Evolutionary conservation across 2,329 filamentous ascomycete genomes (phyloP).

Genomic region (Fusarium aywerte): DNA sequence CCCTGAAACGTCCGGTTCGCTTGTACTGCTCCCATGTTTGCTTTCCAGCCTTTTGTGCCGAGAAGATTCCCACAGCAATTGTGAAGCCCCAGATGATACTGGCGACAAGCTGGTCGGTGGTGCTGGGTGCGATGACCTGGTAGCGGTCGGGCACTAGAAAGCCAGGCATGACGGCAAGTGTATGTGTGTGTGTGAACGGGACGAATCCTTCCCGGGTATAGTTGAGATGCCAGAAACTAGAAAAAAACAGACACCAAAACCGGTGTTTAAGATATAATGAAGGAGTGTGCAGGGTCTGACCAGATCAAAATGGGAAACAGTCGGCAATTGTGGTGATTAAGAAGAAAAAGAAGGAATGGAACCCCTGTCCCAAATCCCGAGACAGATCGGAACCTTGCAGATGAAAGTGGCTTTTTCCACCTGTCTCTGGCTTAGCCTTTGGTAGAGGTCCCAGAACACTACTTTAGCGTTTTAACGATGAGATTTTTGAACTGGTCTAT

Average conservation of each 20-base stretch:
- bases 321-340: slow-evolving; percentile 2
- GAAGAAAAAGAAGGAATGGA: neutral
- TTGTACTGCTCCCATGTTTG: slow-evolving; percentile 38
- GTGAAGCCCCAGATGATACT: slow-evolving; percentile 45
- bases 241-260: neutral
- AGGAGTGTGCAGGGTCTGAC: neutral
- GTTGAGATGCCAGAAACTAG: neutral
- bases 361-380: neutral
- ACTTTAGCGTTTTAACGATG: neutral
- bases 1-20: slow-evolving; percentile 23
- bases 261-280: neutral
- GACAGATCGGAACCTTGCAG: neutral
- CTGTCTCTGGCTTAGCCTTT: neutral
- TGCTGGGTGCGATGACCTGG: slow-evolving; percentile 14
- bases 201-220: neutral
- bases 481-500: neutral
- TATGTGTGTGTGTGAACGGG: too few species aligned
- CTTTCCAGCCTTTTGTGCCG: slow-evolving; percentile 33
- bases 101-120: slow-evolving; percentile 37
- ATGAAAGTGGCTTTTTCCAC: neutral
- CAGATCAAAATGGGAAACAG: neutral
- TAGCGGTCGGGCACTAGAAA: slow-evolving; percentile 37
- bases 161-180: slow-evolving; percentile 9
- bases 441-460: neutral
- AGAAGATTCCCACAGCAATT: slow-evolving; percentile 35